These are phyloP conservation scores for Trebouxia sp. DNA, from an alignment of 139 green algal genomes.

Conservation along the genomic window DNA sequence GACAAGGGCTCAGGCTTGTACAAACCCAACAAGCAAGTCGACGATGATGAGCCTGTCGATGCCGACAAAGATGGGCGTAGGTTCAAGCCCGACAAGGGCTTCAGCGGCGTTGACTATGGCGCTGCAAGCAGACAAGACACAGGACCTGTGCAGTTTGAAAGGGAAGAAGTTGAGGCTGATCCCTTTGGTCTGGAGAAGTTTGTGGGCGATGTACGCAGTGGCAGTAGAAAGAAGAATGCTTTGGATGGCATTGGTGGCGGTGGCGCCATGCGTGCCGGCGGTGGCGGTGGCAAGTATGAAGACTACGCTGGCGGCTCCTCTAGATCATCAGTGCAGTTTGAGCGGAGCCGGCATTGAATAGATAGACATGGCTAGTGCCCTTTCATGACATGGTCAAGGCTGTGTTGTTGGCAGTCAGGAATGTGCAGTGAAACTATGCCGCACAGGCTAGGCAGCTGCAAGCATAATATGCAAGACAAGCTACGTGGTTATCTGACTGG, in stretches of 20 bases:
- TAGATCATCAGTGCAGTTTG: constrained; percentile 46
- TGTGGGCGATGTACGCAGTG: constrained; percentile 68
- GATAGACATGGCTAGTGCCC: no score
- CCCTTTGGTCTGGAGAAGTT: constrained; percentile 96
- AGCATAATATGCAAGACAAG: no score
- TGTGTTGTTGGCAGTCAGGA: no score
- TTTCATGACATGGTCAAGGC: no score
- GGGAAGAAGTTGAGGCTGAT: constrained; percentile 78
- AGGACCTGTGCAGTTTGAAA: constrained; percentile 90
- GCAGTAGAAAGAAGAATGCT: constrained; percentile 48
- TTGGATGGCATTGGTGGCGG: constrained; percentile 66
- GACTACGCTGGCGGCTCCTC: constrained; percentile 53
- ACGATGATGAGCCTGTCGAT: constrained; percentile 45
- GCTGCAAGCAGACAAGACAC: constrained; percentile 43
- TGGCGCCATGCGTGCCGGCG: constrained; percentile 72
- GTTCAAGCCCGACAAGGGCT: constrained; percentile 93
- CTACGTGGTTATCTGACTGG: no score
- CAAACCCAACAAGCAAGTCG: constrained; percentile 41
- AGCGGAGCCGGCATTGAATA: not conserved
- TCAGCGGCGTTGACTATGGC: constrained; percentile 69
- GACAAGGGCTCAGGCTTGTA: constrained; percentile 75
- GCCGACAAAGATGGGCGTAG: constrained; percentile 40
- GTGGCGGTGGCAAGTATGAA: constrained; percentile 61
- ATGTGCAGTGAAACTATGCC: no score
- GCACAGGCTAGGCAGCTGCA: no score